These are phyloP conservation scores for Suaeda aralocaspica DNA, from an alignment of 148 eudicot species.

Conservation along the genomic window DNA sequence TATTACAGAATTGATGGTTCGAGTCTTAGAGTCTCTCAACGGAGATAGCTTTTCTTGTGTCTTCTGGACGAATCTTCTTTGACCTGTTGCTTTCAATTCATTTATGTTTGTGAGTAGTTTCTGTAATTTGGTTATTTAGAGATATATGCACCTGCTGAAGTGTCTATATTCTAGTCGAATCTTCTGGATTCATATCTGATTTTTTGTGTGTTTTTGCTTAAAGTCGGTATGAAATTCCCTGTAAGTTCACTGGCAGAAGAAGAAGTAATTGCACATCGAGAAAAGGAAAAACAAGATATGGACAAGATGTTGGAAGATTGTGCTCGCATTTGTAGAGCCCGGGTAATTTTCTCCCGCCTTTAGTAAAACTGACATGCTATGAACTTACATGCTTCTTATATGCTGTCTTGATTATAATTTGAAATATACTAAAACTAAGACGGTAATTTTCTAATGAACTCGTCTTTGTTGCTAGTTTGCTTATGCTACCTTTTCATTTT, in stretches of 20 bases:
- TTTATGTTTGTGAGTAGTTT: no score
- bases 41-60: not conserved
- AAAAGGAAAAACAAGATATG: constrained; percentile 54
- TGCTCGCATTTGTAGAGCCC: constrained; percentile 44
- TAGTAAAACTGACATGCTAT: not conserved
- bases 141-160: not conserved
- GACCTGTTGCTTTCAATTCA: no score
- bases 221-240: constrained; percentile 57
- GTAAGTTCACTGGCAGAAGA: constrained; percentile 35
- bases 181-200: not conserved
- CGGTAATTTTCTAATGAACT: not conserved
- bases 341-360: constrained; percentile 38
- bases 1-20: no score
- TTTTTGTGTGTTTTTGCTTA: constrained; percentile 1
- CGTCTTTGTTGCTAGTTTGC: not conserved
- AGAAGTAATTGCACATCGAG: constrained; percentile 41
- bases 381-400: not conserved
- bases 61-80: not conserved
- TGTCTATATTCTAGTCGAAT: not conserved
- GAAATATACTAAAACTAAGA: not conserved
- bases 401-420: not conserved
- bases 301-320: constrained; percentile 44
- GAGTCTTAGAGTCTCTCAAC: not conserved
- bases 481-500: not conserved
- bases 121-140: not conserved